phyloP scores from a whole-genome alignment of 2,329 filamentous ascomycete genomes.

The Elsinoe arachidis region DNA sequence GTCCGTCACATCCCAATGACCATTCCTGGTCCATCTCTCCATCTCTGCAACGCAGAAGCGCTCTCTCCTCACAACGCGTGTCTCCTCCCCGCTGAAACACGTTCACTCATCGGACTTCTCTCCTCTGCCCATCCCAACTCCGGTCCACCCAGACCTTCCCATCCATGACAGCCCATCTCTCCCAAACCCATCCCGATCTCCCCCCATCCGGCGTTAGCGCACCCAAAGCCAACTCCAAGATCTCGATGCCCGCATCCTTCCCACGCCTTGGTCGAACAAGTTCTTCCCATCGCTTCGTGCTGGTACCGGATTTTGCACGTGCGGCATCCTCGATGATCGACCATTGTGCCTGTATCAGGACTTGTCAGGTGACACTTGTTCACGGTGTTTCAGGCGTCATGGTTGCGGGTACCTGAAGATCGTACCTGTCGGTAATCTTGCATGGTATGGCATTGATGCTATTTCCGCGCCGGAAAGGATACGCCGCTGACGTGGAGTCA shows the following conservation, averaged over 20 bases:
- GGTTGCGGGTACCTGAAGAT: constrained; percentile 3
- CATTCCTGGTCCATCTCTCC: no score
- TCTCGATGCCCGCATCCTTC: neutral
- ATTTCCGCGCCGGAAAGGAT: neutral
- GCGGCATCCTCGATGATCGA: neutral
- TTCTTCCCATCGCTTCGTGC: no score
- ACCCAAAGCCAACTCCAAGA: neutral
- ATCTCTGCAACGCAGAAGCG: no score
- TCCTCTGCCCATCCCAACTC: neutral
- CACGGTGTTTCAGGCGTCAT: neutral
- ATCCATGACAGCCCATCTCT: neutral
- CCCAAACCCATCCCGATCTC: neutral
- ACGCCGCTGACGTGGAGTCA: neutral
- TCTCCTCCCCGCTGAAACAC: neutral
- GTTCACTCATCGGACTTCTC: neutral
- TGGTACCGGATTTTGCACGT: neutral
- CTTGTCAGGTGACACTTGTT: neutral
- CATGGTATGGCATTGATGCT: neutral
- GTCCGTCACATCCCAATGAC: neutral
- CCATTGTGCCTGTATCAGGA: neutral
- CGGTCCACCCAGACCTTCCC: neutral
- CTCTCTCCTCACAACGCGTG: neutral
- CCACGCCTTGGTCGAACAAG: no score
- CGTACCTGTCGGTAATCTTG: neutral
- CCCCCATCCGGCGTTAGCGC: neutral